A percentile compares a stretch with the other conserved stretches of the same genome.
Evolutionary conservation across 73 alveolate genomes (phyloP).

Genomic region (Symbiodinium natans): DNA sequence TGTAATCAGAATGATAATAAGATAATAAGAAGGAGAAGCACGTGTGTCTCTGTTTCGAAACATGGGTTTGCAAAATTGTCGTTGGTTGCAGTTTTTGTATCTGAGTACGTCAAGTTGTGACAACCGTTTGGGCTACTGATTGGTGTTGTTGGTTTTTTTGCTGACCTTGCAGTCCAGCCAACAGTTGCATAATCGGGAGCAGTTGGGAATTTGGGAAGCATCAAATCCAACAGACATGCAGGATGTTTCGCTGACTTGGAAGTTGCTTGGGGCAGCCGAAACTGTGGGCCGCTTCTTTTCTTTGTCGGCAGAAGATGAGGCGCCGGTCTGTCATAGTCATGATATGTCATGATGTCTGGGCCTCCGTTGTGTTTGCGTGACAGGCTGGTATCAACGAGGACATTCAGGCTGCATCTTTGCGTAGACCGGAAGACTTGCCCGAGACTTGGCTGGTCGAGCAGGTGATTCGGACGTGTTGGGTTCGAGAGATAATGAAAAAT

Average conservation of each 20-base stretch:
- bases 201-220: background rate
- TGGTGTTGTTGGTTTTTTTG: background rate
- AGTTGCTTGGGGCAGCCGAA: conserved; percentile 89
- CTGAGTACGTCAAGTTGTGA: too few species aligned
- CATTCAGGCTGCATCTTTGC: conserved; percentile 42
- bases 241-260: conserved; percentile 89
- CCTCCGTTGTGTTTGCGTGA: background rate
- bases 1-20: too few species aligned
- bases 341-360: background rate
- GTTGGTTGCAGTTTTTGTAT: too few species aligned
- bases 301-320: conserved; percentile 22
- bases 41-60: too few species aligned
- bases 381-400: conserved; percentile 59
- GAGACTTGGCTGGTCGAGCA: background rate
- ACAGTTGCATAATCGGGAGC: background rate
- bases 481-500: background rate
- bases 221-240: background rate
- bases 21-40: too few species aligned
- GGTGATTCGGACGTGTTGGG: background rate
- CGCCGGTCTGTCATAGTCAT: too few species aligned
- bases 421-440: conserved; percentile 53
- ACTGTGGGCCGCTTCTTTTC: conserved; percentile 67
- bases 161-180: too few species aligned
- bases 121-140: background rate
- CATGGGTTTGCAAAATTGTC: too few species aligned